phyloP scores from a whole-genome alignment of 805 yeast species.

The Aciculoconidium aculeatum region DNA sequence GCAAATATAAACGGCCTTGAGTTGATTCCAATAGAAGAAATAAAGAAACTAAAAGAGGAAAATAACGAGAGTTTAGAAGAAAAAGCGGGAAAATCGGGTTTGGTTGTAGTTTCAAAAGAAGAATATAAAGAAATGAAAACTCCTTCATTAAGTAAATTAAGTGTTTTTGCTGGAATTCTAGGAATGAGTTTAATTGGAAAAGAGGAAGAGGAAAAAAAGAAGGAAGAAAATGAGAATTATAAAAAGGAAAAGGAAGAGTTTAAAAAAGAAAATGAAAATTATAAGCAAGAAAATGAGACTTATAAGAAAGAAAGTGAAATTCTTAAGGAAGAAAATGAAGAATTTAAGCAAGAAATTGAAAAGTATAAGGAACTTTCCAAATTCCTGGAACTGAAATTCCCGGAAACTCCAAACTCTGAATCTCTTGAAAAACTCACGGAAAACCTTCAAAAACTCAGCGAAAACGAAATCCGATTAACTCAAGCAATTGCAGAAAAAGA shows the following conservation, averaged over 20 bases:
- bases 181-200: too few relatives aligned
- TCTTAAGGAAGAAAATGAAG: slow-evolving; percentile 14
- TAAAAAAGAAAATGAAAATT: too few relatives aligned
- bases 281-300: too few relatives aligned
- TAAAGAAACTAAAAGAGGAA: slow-evolving; percentile 10
- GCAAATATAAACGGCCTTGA: slow-evolving; percentile 23
- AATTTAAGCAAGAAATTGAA: slow-evolving; percentile 12
- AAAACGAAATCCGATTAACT: too few relatives aligned
- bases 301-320: too few relatives aligned
- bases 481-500: slow-evolving; percentile 27
- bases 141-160: slow-evolving; percentile 2
- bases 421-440: too few relatives aligned
- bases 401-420: too few relatives aligned
- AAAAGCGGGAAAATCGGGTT: slow-evolving; percentile 14
- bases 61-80: slow-evolving; percentile 11
- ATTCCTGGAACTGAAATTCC: too few relatives aligned
- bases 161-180: slow-evolving; percentile 3
- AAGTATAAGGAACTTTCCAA: too few relatives aligned
- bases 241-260: slow-evolving; percentile 10
- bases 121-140: slow-evolving; percentile 6
- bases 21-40: slow-evolving; percentile 7
- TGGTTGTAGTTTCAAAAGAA: slow-evolving; percentile 10
- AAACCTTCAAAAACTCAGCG: too few relatives aligned
- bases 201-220: slow-evolving; percentile 4
- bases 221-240: slow-evolving; percentile 7